Conservation (phyloP, 257 asterid species). For the Ilex aquifolium region DNA sequence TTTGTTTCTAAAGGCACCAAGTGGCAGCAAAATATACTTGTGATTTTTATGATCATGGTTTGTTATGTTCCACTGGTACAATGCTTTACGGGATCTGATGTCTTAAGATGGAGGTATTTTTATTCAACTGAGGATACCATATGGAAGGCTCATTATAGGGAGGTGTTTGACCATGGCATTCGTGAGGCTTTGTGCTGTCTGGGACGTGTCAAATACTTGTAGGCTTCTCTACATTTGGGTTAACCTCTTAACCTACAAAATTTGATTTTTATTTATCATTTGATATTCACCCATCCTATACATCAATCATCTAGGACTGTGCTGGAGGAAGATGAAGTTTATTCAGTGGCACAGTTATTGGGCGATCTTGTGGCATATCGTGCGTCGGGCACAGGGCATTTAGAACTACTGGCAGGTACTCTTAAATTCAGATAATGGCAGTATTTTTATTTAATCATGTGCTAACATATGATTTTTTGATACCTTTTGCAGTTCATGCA, state of each 20-base stretch:
- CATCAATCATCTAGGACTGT: slow-evolving; percentile 12
- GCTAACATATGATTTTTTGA: no score
- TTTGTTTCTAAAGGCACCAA: slow-evolving; percentile 13
- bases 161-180: slow-evolving; percentile 31
- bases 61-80: slow-evolving; percentile 19
- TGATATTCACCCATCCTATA: background rate
- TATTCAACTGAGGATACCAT: slow-evolving; percentile 25
- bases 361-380: slow-evolving; percentile 32
- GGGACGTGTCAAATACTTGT: slow-evolving; percentile 30
- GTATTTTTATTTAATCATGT: background rate
- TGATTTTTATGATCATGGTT: slow-evolving; percentile 15
- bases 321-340: slow-evolving; percentile 26
- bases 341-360: slow-evolving; percentile 26
- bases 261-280: background rate
- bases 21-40: slow-evolving; percentile 11
- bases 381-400: slow-evolving; percentile 26
- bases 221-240: slow-evolving; percentile 9
- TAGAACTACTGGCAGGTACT: slow-evolving; percentile 30
- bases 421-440: background rate
- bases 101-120: slow-evolving; percentile 32
- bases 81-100: slow-evolving; percentile 21
- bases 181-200: slow-evolving; percentile 33
- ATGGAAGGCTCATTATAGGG: slow-evolving; percentile 35
- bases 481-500: no score
- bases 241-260: background rate